Evolutionary conservation across 2,329 filamentous ascomycete species (phyloP).

Genomic region (Diaporthe capsici): DNA sequence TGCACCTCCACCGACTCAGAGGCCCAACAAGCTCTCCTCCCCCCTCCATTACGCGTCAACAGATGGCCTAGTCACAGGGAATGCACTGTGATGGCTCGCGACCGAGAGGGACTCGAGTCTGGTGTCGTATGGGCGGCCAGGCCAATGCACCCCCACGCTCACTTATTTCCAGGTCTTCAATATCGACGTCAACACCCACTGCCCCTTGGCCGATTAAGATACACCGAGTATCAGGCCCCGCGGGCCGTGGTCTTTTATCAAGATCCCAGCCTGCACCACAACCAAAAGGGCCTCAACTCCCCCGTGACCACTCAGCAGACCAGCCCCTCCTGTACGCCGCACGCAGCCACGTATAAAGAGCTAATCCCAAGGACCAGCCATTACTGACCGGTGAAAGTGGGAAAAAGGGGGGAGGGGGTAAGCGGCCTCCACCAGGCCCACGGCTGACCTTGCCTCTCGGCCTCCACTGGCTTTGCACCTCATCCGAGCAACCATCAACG

Average conservation of each 20-base stretch:
- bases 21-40: neutral
- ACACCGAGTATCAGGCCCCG: neutral
- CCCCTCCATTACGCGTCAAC: conserved; percentile 26
- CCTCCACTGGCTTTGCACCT: conserved; percentile 16
- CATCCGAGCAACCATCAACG: conserved; percentile 24
- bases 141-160: conserved; percentile 13
- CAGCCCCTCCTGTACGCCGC: conserved; percentile 32
- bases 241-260: conserved; percentile 2
- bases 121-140: conserved; percentile 10
- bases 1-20: neutral
- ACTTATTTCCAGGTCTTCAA: neutral
- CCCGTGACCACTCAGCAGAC: conserved; percentile 39
- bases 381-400: conserved; percentile 5
- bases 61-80: neutral
- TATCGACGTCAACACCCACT: neutral
- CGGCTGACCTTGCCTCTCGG: conserved; percentile 11
- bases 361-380: conserved; percentile 13
- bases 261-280: conserved; percentile 18
- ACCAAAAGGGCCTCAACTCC: neutral
- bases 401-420: conserved; percentile 17
- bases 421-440: conserved; percentile 27
- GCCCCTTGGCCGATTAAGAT: neutral
- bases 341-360: conserved; percentile 35
- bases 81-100: conserved; percentile 10
- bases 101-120: neutral